Evolutionary conservation across 2,329 filamentous ascomycete genomes (phyloP).

Genomic region (Falciphora oryzae): DNA sequence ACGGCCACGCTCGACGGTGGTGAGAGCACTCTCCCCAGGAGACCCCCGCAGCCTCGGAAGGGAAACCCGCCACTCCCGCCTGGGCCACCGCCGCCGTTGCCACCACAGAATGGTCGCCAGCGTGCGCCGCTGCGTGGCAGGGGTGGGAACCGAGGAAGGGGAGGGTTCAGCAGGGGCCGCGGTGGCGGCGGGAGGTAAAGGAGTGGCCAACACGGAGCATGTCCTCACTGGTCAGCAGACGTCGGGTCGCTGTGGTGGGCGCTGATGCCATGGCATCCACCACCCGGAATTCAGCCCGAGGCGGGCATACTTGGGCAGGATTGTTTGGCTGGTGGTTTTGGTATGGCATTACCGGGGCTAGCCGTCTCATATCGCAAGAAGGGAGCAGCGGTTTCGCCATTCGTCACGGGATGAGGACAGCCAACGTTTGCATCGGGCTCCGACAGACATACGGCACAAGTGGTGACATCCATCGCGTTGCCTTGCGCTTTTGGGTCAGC

Average conservation of each 20-base stretch:
- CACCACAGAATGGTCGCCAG: background rate
- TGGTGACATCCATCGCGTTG: background rate
- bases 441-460: background rate
- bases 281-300: background rate
- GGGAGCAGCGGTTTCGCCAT: background rate
- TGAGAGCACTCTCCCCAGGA: background rate
- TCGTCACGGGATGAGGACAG: background rate
- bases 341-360: background rate
- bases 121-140: background rate
- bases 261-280: background rate
- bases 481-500: background rate
- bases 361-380: background rate
- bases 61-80: slow-evolving; percentile 7
- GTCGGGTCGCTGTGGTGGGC: too few species aligned
- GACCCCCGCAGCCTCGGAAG: background rate
- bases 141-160: slow-evolving; percentile 6
- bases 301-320: too few species aligned
- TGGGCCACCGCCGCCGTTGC: slow-evolving; percentile 4
- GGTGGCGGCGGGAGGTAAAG: slow-evolving; percentile 3
- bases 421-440: background rate
- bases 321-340: too few species aligned
- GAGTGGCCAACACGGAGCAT: background rate
- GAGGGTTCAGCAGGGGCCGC: slow-evolving; percentile 5
- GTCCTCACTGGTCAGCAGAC: background rate
- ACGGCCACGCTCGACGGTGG: background rate